Percentiles rank a stretch among this genome's conserved stretches.
Conservation (phyloP, 129 eudicot genomes). For the Flaveria brownii region DNA sequence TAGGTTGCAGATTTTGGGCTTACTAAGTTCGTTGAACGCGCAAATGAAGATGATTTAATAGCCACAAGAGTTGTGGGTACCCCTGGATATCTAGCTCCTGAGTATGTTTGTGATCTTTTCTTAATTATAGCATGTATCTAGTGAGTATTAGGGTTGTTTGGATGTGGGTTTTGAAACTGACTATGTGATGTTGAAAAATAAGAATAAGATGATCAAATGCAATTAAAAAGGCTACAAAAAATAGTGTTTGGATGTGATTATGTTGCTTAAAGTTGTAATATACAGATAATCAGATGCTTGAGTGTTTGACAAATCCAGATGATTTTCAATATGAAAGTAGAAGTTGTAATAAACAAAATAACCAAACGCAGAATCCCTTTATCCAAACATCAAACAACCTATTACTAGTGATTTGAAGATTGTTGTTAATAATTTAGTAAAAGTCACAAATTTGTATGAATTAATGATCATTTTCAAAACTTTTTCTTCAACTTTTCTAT, state of each 20-base stretch:
- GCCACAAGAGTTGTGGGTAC: conserved; percentile 48
- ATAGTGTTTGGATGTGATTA: not conserved
- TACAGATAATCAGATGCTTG: no score
- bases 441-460: not conserved
- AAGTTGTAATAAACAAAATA: not conserved
- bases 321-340: no score
- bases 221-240: not conserved
- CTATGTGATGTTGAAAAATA: not conserved
- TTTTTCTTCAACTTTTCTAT: conserved; percentile 10
- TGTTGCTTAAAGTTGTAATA: not conserved
- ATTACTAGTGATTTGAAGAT: not conserved
- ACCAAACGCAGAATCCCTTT: not conserved
- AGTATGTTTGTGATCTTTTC: conserved; percentile 27
- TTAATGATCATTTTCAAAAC: conserved; percentile 6
- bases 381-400: not conserved
- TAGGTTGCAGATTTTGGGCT: conserved; percentile 50
- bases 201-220: not conserved
- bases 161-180: not conserved
- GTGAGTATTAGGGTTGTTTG: not conserved
- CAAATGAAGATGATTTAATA: conserved; percentile 40
- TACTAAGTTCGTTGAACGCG: conserved; percentile 36
- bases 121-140: not conserved
- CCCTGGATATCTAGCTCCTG: conserved; percentile 50
- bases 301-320: no score
- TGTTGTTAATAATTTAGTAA: not conserved